Evolutionary conservation across 2,329 filamentous ascomycete genomes (phyloP).

Genomic region (Fusarium sp.): DNA sequence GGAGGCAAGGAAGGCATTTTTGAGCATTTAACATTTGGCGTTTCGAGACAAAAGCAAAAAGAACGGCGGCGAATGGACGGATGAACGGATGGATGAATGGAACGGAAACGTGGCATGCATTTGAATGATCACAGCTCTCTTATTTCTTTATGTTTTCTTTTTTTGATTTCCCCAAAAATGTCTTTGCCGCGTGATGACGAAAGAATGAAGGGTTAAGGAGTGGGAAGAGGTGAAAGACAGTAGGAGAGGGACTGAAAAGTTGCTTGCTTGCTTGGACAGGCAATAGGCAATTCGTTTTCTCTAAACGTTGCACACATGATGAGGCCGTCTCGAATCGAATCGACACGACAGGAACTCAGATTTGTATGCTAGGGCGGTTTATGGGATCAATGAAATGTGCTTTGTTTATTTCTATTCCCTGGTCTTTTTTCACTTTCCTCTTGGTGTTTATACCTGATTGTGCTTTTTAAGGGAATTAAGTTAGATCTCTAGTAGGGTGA

Average conservation of each 20-base stretch:
- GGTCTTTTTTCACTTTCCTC: constrained; percentile 15
- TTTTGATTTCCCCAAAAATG: constrained; percentile 41
- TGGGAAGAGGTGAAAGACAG: constrained; percentile 4
- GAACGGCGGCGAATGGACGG: constrained; percentile 48
- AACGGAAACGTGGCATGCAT: constrained; percentile 50
- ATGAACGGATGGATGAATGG: constrained; percentile 47
- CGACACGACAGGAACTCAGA: constrained; percentile 22
- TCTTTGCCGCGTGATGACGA: constrained; percentile 27
- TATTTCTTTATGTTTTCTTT: constrained; percentile 37
- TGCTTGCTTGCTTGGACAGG: constrained; percentile 27
- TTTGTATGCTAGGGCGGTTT: constrained; percentile 45
- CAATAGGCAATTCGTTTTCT: constrained; percentile 26
- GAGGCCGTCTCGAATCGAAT: constrained; percentile 20
- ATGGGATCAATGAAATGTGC: constrained; percentile 47
- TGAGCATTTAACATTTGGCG: constrained; percentile 48
- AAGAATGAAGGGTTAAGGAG: constrained; percentile 10
- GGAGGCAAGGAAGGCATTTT: constrained; percentile 36
- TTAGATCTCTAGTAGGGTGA: constrained; percentile 4
- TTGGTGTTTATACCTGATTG: constrained; percentile 14
- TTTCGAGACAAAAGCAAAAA: constrained; percentile 50
- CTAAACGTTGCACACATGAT: constrained; percentile 28
- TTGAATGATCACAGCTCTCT: constrained; percentile 49
- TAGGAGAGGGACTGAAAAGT: constrained; percentile 26
- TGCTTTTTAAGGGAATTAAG: constrained; percentile 5
- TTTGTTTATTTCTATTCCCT: constrained; percentile 28